Conservation (phyloP, 2,329 filamentous ascomycete genomes). For the Monosporascus sp. region DNA sequence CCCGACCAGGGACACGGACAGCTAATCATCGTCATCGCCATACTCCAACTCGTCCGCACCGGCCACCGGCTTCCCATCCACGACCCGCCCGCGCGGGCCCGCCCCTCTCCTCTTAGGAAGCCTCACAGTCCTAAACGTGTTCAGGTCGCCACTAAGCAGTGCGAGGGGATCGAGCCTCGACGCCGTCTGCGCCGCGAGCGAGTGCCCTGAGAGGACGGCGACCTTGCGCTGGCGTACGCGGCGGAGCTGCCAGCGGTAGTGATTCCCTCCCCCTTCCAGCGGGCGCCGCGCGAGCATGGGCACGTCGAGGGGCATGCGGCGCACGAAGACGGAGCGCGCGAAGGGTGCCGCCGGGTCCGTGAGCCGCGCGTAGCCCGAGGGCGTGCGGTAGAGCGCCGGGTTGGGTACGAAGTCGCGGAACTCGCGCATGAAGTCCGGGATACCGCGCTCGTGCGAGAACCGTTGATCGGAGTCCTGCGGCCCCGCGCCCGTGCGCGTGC, state of each 20-base stretch:
- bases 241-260: neutral
- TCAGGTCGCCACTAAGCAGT: slow-evolving; percentile 6
- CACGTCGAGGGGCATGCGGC: slow-evolving; percentile 2
- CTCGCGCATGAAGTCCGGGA: slow-evolving; percentile 41
- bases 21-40: too few relatives aligned
- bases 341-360: slow-evolving; percentile 15
- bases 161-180: slow-evolving; percentile 7
- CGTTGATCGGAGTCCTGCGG: neutral
- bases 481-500: too few relatives aligned
- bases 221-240: neutral
- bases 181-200: slow-evolving; percentile 12
- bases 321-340: slow-evolving; percentile 9
- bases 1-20: too few relatives aligned
- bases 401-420: slow-evolving; percentile 42
- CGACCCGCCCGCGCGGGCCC: too few relatives aligned
- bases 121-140: slow-evolving; percentile 6
- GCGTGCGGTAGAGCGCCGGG: slow-evolving; percentile 29
- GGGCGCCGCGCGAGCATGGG: neutral
- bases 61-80: too few relatives aligned
- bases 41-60: too few relatives aligned
- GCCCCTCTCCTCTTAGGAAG: too few relatives aligned
- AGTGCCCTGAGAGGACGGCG: slow-evolving; percentile 7
- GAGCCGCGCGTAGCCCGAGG: slow-evolving; percentile 35
- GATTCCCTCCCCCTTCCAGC: neutral
- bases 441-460: slow-evolving; percentile 12